Evolutionary conservation across 2,329 filamentous ascomycete species (phyloP), one percentile per base, ranked within the genome.

Genomic region (Blastomyces emzantsi): DNA sequence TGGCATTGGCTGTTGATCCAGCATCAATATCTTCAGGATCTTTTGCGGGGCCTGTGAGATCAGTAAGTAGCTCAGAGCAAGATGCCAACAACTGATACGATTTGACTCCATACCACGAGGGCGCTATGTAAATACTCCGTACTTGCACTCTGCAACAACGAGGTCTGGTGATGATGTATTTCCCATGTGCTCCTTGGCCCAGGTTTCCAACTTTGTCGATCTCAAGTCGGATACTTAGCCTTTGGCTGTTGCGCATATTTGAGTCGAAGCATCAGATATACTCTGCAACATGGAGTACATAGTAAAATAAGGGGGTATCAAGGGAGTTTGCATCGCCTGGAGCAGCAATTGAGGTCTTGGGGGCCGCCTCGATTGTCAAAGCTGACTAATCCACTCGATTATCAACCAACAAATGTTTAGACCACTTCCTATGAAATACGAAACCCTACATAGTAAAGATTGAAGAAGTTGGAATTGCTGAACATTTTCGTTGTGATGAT

Each of bases 221-320:
- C 54, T 33, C 6, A 33, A 39, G 9, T n/a, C 54, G 28, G 33
- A 57, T 36, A 41, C 28, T 22, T 57, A n/a, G 36, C 17, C 7
- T 36, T 36, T 57, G n/a, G n/a, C 33, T 57, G 30, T 41, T 19
- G 30, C 54, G 54, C 54, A 56, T 56, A 56, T 33, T 56, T n/a
- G 9, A 33, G n/a, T 57, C 54, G n/a, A 57, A 39, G 30, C 19
- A 22, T 13, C 9, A 13, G 54, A 36, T n/a, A 7, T 15, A 33
- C 15, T 33, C 17, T 28, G 25, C 15, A 33, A 33, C 13, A 33
- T 19, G 22, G 15, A n/a, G 8, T n/a, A n/a, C n/a, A n/a, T n/a
- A n/a, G n/a, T 9, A 33, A 28, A 28, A 11, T 9, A 8, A 33
- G 25, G 51, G 25, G 52, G 8, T 55, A 55, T 47, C 17, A 4